Conservation (phyloP, 352 stramenopile genomes). For the Phytophthora fragariae region DNA sequence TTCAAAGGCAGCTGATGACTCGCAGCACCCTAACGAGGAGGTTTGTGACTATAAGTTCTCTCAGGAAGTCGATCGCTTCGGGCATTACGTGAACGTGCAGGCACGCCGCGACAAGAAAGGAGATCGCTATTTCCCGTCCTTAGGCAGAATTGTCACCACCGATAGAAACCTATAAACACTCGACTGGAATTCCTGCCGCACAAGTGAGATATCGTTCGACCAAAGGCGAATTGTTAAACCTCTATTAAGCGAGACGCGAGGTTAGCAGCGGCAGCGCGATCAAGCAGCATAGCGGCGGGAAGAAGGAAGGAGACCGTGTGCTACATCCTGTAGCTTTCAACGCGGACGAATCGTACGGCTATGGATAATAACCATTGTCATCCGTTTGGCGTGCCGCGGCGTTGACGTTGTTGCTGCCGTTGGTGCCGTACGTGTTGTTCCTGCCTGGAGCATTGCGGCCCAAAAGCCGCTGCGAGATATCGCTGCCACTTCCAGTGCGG, state of each 20-base stretch:
- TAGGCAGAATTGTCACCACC: slow-evolving; percentile 48
- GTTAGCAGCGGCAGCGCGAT: not conserved
- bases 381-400: slow-evolving; percentile 21
- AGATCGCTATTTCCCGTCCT: slow-evolving; percentile 58
- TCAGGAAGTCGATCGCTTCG: slow-evolving; percentile 54
- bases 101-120: slow-evolving; percentile 41
- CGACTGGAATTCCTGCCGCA: not conserved
- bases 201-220: slow-evolving; percentile 1
- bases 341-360: not conserved
- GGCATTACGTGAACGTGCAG: slow-evolving; percentile 61
- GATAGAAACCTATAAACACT: slow-evolving; percentile 19
- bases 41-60: slow-evolving; percentile 37
- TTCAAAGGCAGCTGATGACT: slow-evolving; percentile 5
- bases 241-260: slow-evolving; percentile 28
- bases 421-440: slow-evolving; percentile 68
- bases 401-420: slow-evolving; percentile 26
- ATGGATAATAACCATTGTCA: slow-evolving; percentile 17
- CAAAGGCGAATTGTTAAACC: not conserved
- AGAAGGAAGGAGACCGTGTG: slow-evolving; percentile 2
- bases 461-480: slow-evolving; percentile 70
- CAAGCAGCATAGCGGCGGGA: not conserved
- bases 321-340: slow-evolving; percentile 2
- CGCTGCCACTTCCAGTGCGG: slow-evolving; percentile 53
- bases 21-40: slow-evolving; percentile 11
- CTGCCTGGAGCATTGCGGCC: slow-evolving; percentile 52